Conservation (phyloP, 2,329 filamentous ascomycete genomes). For the Lachnellula arida region DNA sequence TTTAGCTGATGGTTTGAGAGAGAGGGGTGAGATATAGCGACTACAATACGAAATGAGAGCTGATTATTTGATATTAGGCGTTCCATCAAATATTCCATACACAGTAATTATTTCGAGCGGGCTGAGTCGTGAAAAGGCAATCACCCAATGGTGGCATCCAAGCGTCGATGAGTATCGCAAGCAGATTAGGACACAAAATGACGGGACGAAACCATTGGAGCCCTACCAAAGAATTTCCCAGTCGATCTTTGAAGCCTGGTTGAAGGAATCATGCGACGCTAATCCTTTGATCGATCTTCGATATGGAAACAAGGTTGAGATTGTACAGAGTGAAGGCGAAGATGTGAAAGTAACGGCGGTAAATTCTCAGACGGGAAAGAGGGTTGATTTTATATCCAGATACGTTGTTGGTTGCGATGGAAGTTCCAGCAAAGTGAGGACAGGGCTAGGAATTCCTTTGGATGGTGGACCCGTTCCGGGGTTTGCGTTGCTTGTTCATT, state of each 20-base stretch:
- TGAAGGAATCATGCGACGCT: slow-evolving; percentile 7
- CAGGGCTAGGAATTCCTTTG: slow-evolving; percentile 17
- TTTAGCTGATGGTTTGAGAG: slow-evolving; percentile 18
- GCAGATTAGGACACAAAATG: too few relatives aligned
- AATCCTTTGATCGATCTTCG: slow-evolving; percentile 23
- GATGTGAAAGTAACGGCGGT: slow-evolving; percentile 11
- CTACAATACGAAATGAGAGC: too few relatives aligned
- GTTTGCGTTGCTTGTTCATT: slow-evolving; percentile 18
- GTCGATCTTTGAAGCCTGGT: too few relatives aligned
- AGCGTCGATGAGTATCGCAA: too few relatives aligned
- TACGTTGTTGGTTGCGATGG: slow-evolving; percentile 49
- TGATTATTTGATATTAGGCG: too few relatives aligned
- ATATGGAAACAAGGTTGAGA: slow-evolving; percentile 27
- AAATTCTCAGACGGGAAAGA: slow-evolving; percentile 16
- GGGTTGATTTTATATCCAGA: slow-evolving; percentile 17
- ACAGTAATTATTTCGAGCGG: too few relatives aligned
- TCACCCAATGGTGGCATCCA: too few relatives aligned
- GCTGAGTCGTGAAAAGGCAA: too few relatives aligned
- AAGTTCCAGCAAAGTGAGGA: slow-evolving; percentile 36
- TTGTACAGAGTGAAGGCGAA: not conserved
- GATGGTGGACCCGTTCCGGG: slow-evolving; percentile 23
- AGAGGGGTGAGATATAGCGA: not conserved
- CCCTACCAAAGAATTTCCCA: too few relatives aligned
- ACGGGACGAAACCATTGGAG: too few relatives aligned
- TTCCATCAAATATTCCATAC: too few relatives aligned